Percentiles rank a stretch among this genome's conserved stretches.
These are phyloP conservation scores for Vickermania spadyakhi DNA, from an alignment of 208 protist species.

Conservation along the genomic window DNA sequence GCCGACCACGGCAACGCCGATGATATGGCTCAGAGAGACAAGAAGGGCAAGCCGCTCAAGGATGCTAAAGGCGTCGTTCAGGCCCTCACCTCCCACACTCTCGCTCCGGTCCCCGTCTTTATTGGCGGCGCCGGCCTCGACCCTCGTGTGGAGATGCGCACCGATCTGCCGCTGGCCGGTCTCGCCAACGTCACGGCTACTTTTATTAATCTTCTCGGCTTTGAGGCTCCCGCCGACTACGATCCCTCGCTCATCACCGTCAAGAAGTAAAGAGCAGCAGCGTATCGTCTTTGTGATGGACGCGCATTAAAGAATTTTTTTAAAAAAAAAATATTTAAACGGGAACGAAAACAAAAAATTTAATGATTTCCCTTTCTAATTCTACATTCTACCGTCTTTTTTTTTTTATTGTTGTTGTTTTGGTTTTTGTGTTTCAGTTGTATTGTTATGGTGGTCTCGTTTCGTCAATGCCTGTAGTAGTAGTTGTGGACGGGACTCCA, in stretches of 20 bases:
- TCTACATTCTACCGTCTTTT: too few relatives aligned
- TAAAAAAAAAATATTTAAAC: too few relatives aligned
- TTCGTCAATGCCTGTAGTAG: too few relatives aligned
- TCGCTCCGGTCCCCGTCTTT: slow-evolving; percentile 87
- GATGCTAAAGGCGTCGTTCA: slow-evolving; percentile 60
- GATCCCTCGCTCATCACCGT: slow-evolving; percentile 74
- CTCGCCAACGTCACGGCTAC: slow-evolving; percentile 92
- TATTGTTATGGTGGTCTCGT: too few relatives aligned
- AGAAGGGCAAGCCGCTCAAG: slow-evolving; percentile 83
- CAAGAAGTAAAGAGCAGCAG: too few relatives aligned
- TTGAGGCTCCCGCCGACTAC: slow-evolving; percentile 84
- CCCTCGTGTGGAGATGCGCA: slow-evolving; percentile 69
- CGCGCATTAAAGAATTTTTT: too few relatives aligned
- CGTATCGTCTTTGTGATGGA: too few relatives aligned
- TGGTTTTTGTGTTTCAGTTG: too few relatives aligned
- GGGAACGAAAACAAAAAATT: too few relatives aligned
- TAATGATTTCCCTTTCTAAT: too few relatives aligned
- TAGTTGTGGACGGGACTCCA: too few relatives aligned
- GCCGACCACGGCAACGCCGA: slow-evolving; percentile 95
- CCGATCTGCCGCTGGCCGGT: slow-evolving; percentile 76
- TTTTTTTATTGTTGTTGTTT: too few relatives aligned
- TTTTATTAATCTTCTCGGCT: slow-evolving; percentile 92
- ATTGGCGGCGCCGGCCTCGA: slow-evolving; percentile 86
- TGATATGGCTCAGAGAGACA: slow-evolving; percentile 91
- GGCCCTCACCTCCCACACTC: slow-evolving; percentile 89